Evolutionary conservation across 768 basidiomycete species (phyloP).

Genomic region (Mycena maculata): DNA sequence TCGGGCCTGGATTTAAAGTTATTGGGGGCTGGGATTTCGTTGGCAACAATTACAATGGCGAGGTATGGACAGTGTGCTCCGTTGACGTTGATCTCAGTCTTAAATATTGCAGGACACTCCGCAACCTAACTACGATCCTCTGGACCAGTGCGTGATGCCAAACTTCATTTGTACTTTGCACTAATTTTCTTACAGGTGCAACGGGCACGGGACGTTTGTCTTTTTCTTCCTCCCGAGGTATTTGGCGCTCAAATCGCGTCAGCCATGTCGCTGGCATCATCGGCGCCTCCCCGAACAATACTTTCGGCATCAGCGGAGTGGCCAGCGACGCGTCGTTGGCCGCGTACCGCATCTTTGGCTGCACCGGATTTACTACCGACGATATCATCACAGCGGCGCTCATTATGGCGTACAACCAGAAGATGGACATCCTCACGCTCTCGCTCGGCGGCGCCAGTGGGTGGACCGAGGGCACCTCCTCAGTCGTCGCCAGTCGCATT

Average conservation of each 20-base stretch:
- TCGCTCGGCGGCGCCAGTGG: slow-evolving; percentile 61
- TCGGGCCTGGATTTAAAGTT: slow-evolving; percentile 54
- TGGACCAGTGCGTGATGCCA: slow-evolving; percentile 42
- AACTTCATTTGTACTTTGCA: neutral
- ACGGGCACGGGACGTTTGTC: slow-evolving; percentile 51
- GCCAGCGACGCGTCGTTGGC: slow-evolving; percentile 57
- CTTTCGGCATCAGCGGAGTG: slow-evolving; percentile 62
- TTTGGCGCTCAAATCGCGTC: slow-evolving; percentile 32
- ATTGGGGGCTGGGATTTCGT: slow-evolving; percentile 57
- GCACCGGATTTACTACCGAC: slow-evolving; percentile 51
- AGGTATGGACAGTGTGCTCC: too few relatives aligned
- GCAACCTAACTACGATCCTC: slow-evolving; percentile 48
- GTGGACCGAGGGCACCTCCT: slow-evolving; percentile 57
- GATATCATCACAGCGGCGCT: slow-evolving; percentile 54
- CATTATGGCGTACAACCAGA: slow-evolving; percentile 51
- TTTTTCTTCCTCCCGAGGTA: slow-evolving; percentile 19
- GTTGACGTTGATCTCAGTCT: too few relatives aligned
- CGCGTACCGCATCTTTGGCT: slow-evolving; percentile 60
- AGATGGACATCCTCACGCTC: slow-evolving; percentile 63
- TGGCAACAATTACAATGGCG: slow-evolving; percentile 51
- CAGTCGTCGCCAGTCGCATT: slow-evolving; percentile 60
- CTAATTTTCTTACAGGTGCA: slow-evolving; percentile 22
- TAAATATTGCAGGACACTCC: too few relatives aligned
- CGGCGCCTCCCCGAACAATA: slow-evolving; percentile 56
- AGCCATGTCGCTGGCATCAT: slow-evolving; percentile 53